Percentiles rank a stretch among this genome's conserved stretches.
These are phyloP conservation scores for Sphagnum contortum DNA, from an alignment of 225 moss, liverwort and hornwort species.

Conservation along the genomic window DNA sequence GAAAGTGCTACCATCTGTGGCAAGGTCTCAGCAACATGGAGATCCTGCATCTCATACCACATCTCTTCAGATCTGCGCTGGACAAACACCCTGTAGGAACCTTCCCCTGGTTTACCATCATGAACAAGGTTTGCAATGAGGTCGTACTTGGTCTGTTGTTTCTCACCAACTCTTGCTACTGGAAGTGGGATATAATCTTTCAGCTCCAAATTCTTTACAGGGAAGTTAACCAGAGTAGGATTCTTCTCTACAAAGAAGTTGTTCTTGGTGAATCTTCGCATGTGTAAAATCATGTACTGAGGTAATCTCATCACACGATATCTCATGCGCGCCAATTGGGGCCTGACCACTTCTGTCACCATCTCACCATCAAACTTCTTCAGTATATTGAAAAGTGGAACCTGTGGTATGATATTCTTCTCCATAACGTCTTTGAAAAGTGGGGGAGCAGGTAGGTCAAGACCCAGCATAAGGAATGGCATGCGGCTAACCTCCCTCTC, in stretches of 20 bases:
- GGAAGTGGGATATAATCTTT: slow-evolving; percentile 95
- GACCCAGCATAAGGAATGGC: slow-evolving; percentile 95
- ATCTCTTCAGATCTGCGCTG: slow-evolving; percentile 64
- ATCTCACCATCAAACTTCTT: slow-evolving; percentile 97
- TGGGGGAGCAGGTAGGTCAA: slow-evolving; percentile 95
- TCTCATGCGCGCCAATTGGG: slow-evolving; percentile 86
- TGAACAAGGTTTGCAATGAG: slow-evolving; percentile 77
- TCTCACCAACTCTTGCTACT: slow-evolving; percentile 48
- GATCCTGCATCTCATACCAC: slow-evolving; percentile 97
- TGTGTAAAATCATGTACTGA: slow-evolving; percentile 82
- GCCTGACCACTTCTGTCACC: slow-evolving; percentile 92
- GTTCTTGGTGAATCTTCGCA: slow-evolving; percentile 96
- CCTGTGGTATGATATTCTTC: slow-evolving; percentile 95
- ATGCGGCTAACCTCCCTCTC: slow-evolving; percentile 66
- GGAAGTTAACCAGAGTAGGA: slow-evolving; percentile 92
- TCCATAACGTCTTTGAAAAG: slow-evolving; percentile 99
- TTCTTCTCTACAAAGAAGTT: slow-evolving; percentile 96
- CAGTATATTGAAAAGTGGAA: slow-evolving; percentile 88
- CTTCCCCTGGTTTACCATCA: slow-evolving; percentile 60
- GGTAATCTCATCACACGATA: slow-evolving; percentile 85
- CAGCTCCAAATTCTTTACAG: slow-evolving; percentile 93
- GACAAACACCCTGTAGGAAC: slow-evolving; percentile 55
- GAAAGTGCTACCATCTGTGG: slow-evolving; percentile 99
- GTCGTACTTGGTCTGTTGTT: slow-evolving; percentile 81
- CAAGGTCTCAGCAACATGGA: slow-evolving; percentile 87